phyloP scores from a whole-genome alignment of 371 early-diverging fungal genomes.

The Nematocida sp. region DNA sequence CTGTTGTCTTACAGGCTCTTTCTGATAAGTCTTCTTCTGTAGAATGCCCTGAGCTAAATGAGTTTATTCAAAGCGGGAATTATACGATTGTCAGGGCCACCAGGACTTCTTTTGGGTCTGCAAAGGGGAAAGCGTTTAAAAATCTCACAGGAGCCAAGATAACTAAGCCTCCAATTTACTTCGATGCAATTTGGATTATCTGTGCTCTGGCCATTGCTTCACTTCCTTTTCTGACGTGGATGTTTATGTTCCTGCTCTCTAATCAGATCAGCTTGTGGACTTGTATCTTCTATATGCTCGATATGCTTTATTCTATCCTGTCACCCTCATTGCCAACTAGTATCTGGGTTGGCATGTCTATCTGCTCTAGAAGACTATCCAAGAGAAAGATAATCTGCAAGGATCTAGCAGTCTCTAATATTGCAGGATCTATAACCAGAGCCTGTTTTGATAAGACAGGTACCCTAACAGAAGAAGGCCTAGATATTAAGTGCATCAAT shows the following conservation, averaged over 20 bases:
- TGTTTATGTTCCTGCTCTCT: conserved; percentile 20
- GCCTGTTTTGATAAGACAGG: conserved; percentile 99
- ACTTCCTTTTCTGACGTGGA: background rate
- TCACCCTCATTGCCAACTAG: conserved; percentile 75
- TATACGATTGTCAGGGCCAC: conserved; percentile 73
- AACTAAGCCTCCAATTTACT: conserved; percentile 81
- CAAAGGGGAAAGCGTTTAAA: conserved; percentile 83
- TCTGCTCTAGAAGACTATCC: conserved; percentile 78
- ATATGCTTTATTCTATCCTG: conserved; percentile 56
- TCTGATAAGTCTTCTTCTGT: background rate
- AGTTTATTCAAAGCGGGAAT: conserved; percentile 14
- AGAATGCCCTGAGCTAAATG: conserved; percentile 2
- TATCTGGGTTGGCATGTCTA: conserved; percentile 83
- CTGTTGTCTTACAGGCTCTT: conserved; percentile 38
- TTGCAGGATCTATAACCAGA: conserved; percentile 83
- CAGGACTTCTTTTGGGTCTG: conserved; percentile 87
- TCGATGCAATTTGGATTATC: conserved; percentile 72
- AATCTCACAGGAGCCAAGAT: conserved; percentile 88
- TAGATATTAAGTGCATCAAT: conserved; percentile 84
- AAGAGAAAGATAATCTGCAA: conserved; percentile 80
- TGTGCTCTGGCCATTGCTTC: background rate
- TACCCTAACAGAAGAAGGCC: conserved; percentile 90
- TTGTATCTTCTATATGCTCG: conserved; percentile 47
- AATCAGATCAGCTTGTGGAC: background rate
- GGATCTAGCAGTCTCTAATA: conserved; percentile 80